Conservation (phyloP, 441 rosid genomes). For the Syzygium syzygioides region DNA sequence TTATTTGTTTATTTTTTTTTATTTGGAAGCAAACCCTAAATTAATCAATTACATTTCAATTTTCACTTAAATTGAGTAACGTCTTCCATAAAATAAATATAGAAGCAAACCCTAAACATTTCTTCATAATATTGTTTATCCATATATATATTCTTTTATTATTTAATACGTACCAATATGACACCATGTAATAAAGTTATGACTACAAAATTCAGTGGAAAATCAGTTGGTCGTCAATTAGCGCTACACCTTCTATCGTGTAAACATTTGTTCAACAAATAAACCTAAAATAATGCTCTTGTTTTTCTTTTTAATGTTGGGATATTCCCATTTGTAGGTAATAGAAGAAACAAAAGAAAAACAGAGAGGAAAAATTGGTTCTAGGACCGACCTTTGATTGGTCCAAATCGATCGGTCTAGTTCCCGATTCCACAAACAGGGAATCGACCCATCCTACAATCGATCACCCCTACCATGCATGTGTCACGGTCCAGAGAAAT, state of each 20-base stretch:
- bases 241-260: rapidly evolving
- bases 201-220: neutral
- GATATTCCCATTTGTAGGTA: neutral
- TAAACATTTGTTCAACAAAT: neutral
- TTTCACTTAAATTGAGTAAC: neutral
- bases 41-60: no score
- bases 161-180: no score
- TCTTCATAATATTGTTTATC: neutral
- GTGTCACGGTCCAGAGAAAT: no score
- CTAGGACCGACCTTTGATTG: rapidly evolving
- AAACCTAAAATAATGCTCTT: rapidly evolving
- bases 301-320: neutral
- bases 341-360: rapidly evolving
- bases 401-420: neutral
- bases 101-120: neutral
- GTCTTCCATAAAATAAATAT: neutral
- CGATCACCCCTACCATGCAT: neutral
- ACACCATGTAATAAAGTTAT: no score
- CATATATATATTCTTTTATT: neutral
- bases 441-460: neutral
- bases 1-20: no score
- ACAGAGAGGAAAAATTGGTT: neutral
- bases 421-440: neutral
- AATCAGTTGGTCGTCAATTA: neutral
- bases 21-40: no score